A percentile compares a stretch with the other conserved stretches of the same genome.
Conservation (phyloP, 1,284 basidiomycete species). For the Apiotrichum montevideense region DNA sequence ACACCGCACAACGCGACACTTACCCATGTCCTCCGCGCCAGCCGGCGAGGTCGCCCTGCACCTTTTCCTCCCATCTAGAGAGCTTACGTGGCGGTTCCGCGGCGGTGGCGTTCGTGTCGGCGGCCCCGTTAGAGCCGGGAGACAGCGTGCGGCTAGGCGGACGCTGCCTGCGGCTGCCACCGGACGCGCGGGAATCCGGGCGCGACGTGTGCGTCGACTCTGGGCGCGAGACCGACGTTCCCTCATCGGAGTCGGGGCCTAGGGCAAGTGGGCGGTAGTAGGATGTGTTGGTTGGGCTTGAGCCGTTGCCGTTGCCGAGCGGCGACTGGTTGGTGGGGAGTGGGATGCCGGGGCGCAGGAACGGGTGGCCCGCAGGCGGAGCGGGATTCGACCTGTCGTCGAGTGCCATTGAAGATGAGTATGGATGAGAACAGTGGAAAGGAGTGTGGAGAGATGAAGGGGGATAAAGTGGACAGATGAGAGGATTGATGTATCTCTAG, state of each 20-base stretch:
- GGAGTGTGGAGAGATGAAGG: no score
- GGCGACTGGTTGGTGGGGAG: not conserved
- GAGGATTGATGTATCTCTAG: no score
- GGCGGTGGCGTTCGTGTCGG: not conserved
- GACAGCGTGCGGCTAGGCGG: not conserved
- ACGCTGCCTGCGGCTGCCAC: not conserved
- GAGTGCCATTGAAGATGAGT: no score
- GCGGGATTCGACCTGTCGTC: constrained; percentile 4
- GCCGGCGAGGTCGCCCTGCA: constrained; percentile 32
- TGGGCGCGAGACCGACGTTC: no score
- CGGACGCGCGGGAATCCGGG: not conserved
- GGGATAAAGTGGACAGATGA: no score
- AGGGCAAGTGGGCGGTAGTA: not conserved
- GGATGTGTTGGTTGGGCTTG: not conserved
- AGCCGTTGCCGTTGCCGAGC: not conserved
- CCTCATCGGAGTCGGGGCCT: not conserved
- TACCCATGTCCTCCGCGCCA: constrained; percentile 43
- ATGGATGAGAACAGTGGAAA: no score
- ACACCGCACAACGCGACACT: constrained; percentile 5
- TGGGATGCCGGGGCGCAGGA: constrained; percentile 12
- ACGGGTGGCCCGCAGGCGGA: constrained; percentile 16
- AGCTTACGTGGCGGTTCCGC: constrained; percentile 9
- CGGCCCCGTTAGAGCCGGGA: not conserved
- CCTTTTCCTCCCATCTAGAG: constrained; percentile 29
- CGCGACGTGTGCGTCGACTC: not conserved